Evolutionary conservation across 75 land plant genomes (phyloP), one percentile per base, ranked within the genome.

Genomic region (Ceratopteris richardii): DNA sequence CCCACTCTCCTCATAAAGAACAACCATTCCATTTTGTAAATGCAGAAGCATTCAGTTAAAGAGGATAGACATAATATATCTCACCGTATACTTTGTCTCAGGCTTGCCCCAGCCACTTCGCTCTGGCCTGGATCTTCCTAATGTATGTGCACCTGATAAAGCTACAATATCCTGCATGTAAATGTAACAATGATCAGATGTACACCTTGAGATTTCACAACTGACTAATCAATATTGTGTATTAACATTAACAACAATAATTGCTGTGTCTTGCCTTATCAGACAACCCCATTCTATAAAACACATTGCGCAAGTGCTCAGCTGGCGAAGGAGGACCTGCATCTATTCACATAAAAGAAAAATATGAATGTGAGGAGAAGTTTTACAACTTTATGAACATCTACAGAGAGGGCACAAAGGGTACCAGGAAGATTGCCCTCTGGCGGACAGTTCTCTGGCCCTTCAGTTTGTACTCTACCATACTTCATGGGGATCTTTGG

Each of bases 271-370:
- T 42, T 52, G 82, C 95, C 95, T 82, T 89, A 58, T 95, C 99
- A 72, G 68, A 71, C 22, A 95, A 48, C 6, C 99, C 99, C 99
- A 95, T 95, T 57, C 99, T 60, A 67, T 90, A 86, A 71, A 95
- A 95, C 7, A 90, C 86, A 21, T 84, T 77, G 17, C 97, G 80
- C 11, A 95, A 69, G 78, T 95, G 99, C 6, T 62, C 66, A 24
- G 99, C 88, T 33, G 99, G 99, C 24, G 85, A 78, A 50, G 97
- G 97, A 30, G 99, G 99, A 7, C 88, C 99, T 54, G 97, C 99
- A 77, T 77, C 99, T 89, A 25, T 30, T 24, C 18, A 46, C 17
- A 33, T 33, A 33, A 3, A 33, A 33, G 9, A n/a, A n/a, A n/a
- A n/a, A n/a, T n/a, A n/a, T n/a, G n/a, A n/a, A n/a, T n/a, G n/a